Conservation (phyloP, 331 rosid genomes). For the Cucumis variabilis region DNA sequence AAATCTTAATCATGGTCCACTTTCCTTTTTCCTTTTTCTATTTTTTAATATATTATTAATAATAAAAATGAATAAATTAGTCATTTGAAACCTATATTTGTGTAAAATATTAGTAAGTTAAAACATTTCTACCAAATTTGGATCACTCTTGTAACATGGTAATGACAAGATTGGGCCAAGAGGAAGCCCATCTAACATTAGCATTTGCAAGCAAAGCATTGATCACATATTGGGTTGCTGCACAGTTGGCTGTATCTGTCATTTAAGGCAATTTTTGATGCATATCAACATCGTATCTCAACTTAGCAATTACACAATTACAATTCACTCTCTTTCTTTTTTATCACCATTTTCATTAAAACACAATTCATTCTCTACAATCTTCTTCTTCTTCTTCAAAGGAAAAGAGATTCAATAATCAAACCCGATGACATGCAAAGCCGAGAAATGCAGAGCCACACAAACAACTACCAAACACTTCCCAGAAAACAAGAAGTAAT, state of each 20-base stretch:
- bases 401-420: not conserved
- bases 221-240: not conserved
- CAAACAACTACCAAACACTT: not conserved
- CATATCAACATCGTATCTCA: not conserved
- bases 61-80: too few relatives aligned
- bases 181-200: not conserved
- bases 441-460: not conserved
- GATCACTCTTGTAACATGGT: too few relatives aligned
- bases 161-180: not conserved
- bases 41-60: too few relatives aligned
- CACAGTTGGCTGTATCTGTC: not conserved
- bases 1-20: too few relatives aligned
- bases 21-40: too few relatives aligned
- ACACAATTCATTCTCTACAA: not conserved
- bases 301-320: conserved; percentile 1
- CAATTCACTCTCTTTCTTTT: conserved; percentile 7
- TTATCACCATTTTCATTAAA: not conserved
- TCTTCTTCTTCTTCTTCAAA: not conserved
- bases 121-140: too few relatives aligned
- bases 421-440: not conserved
- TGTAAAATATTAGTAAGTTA: too few relatives aligned
- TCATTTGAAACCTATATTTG: too few relatives aligned
- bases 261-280: conserved; percentile 10
- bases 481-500: conserved; percentile 10
- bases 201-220: not conserved